Evolutionary conservation across 805 yeast genomes (phyloP).

Genomic region (Hanseniaspora taiwanica): DNA sequence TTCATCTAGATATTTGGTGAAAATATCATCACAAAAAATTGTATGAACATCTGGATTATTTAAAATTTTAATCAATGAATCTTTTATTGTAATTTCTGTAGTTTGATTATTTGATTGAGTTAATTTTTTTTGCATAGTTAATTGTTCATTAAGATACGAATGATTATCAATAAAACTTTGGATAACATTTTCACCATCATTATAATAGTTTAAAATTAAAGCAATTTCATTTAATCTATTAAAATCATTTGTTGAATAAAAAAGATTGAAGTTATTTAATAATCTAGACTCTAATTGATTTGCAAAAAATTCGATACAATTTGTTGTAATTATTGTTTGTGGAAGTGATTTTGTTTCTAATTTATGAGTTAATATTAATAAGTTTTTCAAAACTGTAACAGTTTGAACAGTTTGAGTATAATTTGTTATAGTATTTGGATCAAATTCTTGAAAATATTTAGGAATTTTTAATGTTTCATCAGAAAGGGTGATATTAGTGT

Average conservation of each 20-base stretch:
- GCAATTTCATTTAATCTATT: conserved; percentile 67
- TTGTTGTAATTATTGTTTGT: conserved; percentile 25
- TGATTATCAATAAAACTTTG: conserved; percentile 73
- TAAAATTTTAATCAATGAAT: conserved; percentile 43
- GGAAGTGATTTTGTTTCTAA: conserved; percentile 42
- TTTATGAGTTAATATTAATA: conserved; percentile 51
- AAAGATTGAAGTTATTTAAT: conserved; percentile 55
- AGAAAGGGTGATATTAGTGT: no score
- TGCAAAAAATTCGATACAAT: conserved; percentile 51
- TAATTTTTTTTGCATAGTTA: conserved; percentile 14
- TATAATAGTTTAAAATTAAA: conserved; percentile 59
- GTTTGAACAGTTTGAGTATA: conserved; percentile 43
- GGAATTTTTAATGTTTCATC: no score
- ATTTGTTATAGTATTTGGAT: conserved; percentile 14
- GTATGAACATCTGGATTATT: conserved; percentile 44
- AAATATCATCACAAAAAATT: conserved; percentile 36
- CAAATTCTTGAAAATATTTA: background rate
- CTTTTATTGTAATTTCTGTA: conserved; percentile 22
- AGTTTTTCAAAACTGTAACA: conserved; percentile 54
- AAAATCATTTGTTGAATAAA: conserved; percentile 58
- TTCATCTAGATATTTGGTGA: conserved; percentile 41
- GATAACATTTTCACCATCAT: conserved; percentile 73
- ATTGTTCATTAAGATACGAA: conserved; percentile 39
- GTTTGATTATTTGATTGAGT: conserved; percentile 3
- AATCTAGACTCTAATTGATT: conserved; percentile 63